Evolutionary conservation across 2,329 filamentous ascomycete species (phyloP), one percentile per base, ranked within the genome.

Genomic region (Pezicula radicicola): DNA sequence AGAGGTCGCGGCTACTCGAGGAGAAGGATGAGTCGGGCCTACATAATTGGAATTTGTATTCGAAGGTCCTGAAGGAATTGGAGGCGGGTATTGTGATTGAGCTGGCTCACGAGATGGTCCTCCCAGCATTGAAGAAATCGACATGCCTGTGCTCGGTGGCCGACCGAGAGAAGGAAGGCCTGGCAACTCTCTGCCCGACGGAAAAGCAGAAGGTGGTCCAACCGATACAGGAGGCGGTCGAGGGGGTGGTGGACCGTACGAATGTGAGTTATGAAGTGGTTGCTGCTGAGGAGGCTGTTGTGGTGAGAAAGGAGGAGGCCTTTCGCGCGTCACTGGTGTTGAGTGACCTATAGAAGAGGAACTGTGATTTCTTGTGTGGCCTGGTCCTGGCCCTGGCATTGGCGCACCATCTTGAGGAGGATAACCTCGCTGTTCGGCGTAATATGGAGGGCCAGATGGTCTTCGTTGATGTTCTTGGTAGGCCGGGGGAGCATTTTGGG

Each of bases 61-160:
- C 39, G 65, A 56, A 25, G 63, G 65, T 33, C 66, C 62, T 40
- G 68, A 64, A 4, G 56, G 60, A 19, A 71, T 66, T 39, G 72
- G 69, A 49, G 77, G 76, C 54, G 74, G 73, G 58, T 77, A 73
- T 53, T 80, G 74, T 46, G 75, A 70, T 48, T 67, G 68, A 48
- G 69, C 66, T 56, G 74, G 74, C 68, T 76, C 75, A 66, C 69
- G 68, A 44, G 75, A 62, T 59, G 79, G 76, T 12, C 73, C 75
- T 53, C 84, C 85, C 54, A 89, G 78, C 69, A 89, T 81, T 42
- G 85, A 85, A n/a, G 84, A 87, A 68, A 89, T 88, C 44, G 85
- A 87, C 85, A 89, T 88, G 70, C 82, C 58, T 35, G 54, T 62
- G 52, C 58, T 64, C 12, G 58, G 51, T 2, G 80, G 78, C 53